A percentile compares a stretch with the other conserved stretches of the same genome.
phyloP scores from a whole-genome alignment of 768 basidiomycete genomes.

The Naganishia antarctica region DNA sequence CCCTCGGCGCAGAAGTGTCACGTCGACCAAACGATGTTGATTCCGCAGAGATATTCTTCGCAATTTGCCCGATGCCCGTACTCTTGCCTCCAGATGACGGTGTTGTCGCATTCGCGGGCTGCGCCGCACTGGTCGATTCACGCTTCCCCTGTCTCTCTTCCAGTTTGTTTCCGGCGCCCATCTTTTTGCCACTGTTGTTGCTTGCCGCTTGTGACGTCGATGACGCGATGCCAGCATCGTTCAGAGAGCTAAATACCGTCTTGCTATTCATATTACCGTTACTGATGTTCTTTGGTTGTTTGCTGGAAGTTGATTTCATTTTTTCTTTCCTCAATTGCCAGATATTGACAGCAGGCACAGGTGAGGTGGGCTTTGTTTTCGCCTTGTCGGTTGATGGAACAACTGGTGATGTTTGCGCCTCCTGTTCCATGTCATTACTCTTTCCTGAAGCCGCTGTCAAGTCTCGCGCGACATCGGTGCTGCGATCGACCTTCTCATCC shows the following conservation, averaged over 20 bases:
- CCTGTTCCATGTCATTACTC: too few species aligned
- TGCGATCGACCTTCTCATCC: too few species aligned
- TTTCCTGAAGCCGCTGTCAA: too few species aligned
- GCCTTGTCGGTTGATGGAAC: not conserved
- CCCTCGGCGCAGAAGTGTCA: not conserved
- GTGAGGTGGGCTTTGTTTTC: not conserved
- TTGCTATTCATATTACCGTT: not conserved
- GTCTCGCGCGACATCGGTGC: too few species aligned
- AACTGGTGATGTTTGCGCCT: not conserved
- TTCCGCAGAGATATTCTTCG: not conserved
- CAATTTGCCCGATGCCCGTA: too few species aligned
- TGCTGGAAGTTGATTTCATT: constrained; percentile 21
- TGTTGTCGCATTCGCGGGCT: not conserved
- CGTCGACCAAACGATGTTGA: not conserved
- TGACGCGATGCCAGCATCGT: constrained; percentile 3
- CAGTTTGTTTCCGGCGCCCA: not conserved
- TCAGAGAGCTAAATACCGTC: constrained; percentile 21
- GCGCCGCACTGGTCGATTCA: not conserved
- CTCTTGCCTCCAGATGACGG: not conserved
- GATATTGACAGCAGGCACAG: constrained; percentile 37
- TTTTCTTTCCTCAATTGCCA: constrained; percentile 39
- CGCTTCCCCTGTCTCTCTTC: constrained; percentile 1
- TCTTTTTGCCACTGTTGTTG: not conserved
- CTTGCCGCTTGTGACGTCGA: not conserved
- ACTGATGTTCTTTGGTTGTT: not conserved